phyloP scores from a whole-genome alignment of 208 protist genomes.

The Herpetomonas tarakana region DNA sequence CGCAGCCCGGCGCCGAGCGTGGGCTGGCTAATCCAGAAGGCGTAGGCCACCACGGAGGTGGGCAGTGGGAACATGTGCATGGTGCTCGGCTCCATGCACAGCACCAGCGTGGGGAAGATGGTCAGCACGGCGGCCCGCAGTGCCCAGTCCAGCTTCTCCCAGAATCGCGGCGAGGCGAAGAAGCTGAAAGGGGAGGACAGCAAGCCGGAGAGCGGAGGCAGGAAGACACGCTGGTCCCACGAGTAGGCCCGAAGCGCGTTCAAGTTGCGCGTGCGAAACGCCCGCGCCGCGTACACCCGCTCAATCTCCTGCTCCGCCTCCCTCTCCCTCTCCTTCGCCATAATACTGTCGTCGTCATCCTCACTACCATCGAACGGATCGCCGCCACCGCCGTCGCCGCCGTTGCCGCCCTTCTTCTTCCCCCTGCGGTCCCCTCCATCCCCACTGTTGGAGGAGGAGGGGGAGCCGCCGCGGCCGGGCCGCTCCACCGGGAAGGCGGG shows the following conservation, averaged over 20 bases:
- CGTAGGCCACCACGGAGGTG: constrained; percentile 66
- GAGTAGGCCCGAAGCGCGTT: constrained; percentile 73
- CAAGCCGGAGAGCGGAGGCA: constrained; percentile 48
- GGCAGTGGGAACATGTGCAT: constrained; percentile 62
- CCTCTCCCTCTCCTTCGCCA: neutral
- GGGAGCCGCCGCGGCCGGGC: neutral
- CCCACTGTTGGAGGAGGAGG: neutral
- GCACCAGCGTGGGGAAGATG: constrained; percentile 74
- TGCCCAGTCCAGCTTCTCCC: constrained; percentile 85
- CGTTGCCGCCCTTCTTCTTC: constrained; percentile 11
- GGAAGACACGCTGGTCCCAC: constrained; percentile 73
- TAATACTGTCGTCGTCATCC: constrained; percentile 19
- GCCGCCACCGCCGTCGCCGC: constrained; percentile 16
- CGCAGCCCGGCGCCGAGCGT: constrained; percentile 78
- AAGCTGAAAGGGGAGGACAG: constrained; percentile 43
- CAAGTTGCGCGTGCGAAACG: constrained; percentile 50
- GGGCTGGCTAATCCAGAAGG: constrained; percentile 83
- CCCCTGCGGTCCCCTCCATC: constrained; percentile 4
- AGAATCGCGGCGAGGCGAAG: constrained; percentile 73
- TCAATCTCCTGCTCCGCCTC: neutral
- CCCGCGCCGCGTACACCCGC: constrained; percentile 10
- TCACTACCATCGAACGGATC: constrained; percentile 15
- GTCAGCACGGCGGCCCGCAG: constrained; percentile 69
- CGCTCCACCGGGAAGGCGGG: neutral
- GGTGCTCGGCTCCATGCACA: constrained; percentile 68